Base-by-base conservation (phyloP, 1,284 basidiomycete genomes). In the Cronartium quercuum region DNA sequence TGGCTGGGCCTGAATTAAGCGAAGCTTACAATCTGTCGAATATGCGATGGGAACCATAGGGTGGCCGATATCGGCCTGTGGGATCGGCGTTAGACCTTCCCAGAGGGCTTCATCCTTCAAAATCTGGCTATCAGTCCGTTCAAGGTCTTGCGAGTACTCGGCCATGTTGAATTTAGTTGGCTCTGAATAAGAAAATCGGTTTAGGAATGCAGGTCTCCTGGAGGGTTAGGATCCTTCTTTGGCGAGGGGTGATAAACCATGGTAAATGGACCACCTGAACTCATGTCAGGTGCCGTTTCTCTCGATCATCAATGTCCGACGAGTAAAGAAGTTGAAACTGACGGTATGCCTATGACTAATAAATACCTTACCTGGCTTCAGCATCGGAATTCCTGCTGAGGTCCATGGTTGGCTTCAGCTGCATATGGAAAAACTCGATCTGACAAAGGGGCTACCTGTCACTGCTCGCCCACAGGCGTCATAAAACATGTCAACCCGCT, bases 11-110 rank as follows among this genome's bases (percentile, higher is more conserved):
- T 47, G 34, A n/a, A 34, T 18, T 47, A 60, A 34, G n/a, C 35
- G 18, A n/a, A 37, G 18, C 34, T 62, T 41, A 64, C 63, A 66
- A 35, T 64, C 41, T 9, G 68, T 47, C 3, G 24, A 10, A 66
- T 65, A 75, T 24, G 66, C 38, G 38, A 65, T 68, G 38, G 44
- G 35, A 34, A 42, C 64, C 61, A 71, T 64, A 41, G 92, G 89
- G 76, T 87, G 86, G 35, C 86, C 83, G 29, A 85, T 85, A 57
- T 94, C 92, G 76, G 90, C 89, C 80, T 96, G 94, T n/a, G 86
- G 84, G 15, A 94, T 80, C 0, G 94, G 91, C 1, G 83, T 83
- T 44, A 96, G 85, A 80, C 94, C 94, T 13, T 83, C 82, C 92
- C 92, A 96, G 4, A 71, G 69, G 10, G 40, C 62, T 15, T 55